Conservation (phyloP, 306 rosid genomes). For the Mimosa pudica region DNA sequence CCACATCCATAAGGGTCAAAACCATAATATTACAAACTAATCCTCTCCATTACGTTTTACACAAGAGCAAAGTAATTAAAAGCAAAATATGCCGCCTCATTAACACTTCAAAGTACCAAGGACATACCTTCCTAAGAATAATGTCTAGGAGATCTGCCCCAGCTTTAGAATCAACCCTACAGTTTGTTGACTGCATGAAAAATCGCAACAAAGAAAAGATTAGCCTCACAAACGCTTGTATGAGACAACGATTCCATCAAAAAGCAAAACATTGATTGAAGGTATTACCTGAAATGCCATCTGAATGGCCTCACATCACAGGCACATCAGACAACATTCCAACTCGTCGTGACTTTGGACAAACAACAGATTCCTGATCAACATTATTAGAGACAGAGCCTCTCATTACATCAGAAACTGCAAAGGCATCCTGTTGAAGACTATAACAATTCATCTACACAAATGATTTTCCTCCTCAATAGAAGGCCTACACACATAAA, state of each 20-base stretch:
- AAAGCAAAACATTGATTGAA: neutral
- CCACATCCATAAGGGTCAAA: neutral
- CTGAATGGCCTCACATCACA: slow-evolving; percentile 45
- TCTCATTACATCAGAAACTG: slow-evolving; percentile 62
- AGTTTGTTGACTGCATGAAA: slow-evolving; percentile 42
- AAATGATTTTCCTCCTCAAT: slow-evolving; percentile 41
- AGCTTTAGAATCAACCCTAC: slow-evolving; percentile 71
- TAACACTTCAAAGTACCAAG: neutral
- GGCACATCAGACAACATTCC: slow-evolving; percentile 56
- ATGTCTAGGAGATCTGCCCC: slow-evolving; percentile 82
- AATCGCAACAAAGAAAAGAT: slow-evolving; percentile 25
- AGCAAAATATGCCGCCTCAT: neutral
- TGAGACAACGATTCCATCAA: slow-evolving; percentile 23
- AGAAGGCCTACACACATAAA: slow-evolving; percentile 59
- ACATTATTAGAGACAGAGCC: slow-evolving; percentile 38
- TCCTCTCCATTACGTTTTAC: neutral
- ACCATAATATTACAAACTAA: neutral
- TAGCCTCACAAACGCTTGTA: slow-evolving; percentile 12
- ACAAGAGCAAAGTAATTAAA: neutral
- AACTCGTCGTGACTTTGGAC: slow-evolving; percentile 83
- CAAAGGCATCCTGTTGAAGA: slow-evolving; percentile 79
- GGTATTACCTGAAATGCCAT: slow-evolving; percentile 61
- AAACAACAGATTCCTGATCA: slow-evolving; percentile 68
- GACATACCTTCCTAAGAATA: slow-evolving; percentile 66
- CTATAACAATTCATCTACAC: slow-evolving; percentile 66